These are phyloP conservation scores for Exophiala bonariae DNA, from an alignment of 2,329 filamentous ascomycete genomes.

Conservation along the genomic window DNA sequence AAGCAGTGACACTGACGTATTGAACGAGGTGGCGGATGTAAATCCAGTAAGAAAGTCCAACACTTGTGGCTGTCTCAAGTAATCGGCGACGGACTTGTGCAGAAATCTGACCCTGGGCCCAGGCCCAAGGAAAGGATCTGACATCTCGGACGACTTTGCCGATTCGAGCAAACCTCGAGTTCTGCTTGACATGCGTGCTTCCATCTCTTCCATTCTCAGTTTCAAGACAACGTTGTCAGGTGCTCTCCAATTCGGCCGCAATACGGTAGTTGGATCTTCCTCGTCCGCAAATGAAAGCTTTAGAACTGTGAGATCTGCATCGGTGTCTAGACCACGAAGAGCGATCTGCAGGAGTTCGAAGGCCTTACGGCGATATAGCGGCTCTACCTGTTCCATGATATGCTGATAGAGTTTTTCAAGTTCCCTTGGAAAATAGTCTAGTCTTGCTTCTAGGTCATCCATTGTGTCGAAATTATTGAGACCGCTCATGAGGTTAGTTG, in stretches of 20 bases:
- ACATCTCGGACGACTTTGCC: background rate
- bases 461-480: background rate
- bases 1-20: background rate
- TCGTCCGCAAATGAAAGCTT: slow-evolving; percentile 1
- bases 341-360: background rate
- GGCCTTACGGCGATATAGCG: background rate
- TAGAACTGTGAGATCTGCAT: background rate
- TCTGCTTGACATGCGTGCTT: background rate
- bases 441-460: slow-evolving; percentile 10
- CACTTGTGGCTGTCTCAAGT: background rate
- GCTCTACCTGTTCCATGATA: background rate
- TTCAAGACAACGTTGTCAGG: background rate
- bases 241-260: background rate
- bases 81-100: slow-evolving; percentile 1
- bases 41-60: background rate
- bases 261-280: background rate
- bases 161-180: background rate
- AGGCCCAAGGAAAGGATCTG: background rate
- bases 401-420: background rate
- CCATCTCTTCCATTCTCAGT: background rate
- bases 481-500: slow-evolving; percentile 1
- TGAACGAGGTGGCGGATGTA: background rate
- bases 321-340: background rate
- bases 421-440: slow-evolving; percentile 13
- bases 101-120: background rate